Percentiles rank a stretch among this genome's conserved stretches.
phyloP scores from a whole-genome alignment of 2,329 filamentous ascomycete species.

The Botryotinia convoluta region DNA sequence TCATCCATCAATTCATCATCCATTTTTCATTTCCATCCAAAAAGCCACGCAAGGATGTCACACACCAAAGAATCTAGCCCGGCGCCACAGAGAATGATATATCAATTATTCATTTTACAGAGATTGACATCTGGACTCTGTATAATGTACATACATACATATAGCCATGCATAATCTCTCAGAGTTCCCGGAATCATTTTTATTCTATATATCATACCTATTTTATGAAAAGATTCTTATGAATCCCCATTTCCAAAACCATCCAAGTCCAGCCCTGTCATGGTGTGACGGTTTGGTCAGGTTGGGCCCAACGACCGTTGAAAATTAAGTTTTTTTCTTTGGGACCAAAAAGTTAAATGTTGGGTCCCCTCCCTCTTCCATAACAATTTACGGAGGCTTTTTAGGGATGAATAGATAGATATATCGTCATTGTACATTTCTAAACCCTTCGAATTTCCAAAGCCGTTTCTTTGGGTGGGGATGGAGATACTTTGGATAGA shows the following conservation, averaged over 20 bases:
- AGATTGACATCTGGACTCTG: neutral
- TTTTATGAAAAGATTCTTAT: neutral
- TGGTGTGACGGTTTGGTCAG: neutral
- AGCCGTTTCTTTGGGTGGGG: neutral
- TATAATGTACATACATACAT: neutral
- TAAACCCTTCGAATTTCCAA: neutral
- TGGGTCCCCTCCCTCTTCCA: neutral
- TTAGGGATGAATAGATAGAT: neutral
- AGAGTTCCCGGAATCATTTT: neutral
- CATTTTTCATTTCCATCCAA: neutral
- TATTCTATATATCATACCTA: too few species aligned
- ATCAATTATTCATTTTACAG: neutral
- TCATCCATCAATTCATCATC: neutral
- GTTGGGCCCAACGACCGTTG: neutral
- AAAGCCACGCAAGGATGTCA: slow-evolving; percentile 4
- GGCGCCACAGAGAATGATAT: neutral
- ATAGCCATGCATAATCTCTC: neutral
- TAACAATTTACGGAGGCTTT: neutral
- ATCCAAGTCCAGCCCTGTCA: neutral
- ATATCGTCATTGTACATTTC: slow-evolving; percentile 1
- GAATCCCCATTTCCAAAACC: neutral
- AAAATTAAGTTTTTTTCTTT: neutral
- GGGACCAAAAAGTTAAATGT: neutral
- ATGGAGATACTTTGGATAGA: neutral
- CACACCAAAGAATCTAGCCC: neutral